These are phyloP conservation scores for Cryptococcus sp. DNA, from an alignment of 1,284 basidiomycete species.

Conservation along the genomic window DNA sequence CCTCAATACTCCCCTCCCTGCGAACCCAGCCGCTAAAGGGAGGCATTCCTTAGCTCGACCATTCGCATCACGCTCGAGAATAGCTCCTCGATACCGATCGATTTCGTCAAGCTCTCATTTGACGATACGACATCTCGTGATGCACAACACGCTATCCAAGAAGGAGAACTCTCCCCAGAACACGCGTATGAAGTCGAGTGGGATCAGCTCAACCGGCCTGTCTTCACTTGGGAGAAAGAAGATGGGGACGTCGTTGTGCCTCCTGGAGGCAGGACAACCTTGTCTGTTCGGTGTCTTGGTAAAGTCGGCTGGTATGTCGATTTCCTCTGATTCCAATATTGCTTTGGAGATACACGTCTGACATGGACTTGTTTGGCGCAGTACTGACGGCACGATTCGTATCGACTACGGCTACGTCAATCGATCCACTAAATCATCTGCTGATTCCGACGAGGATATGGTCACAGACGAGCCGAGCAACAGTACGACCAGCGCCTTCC, in stretches of 20 bases:
- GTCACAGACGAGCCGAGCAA: background rate
- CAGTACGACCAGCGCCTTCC: slow-evolving; percentile 57
- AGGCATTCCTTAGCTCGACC: slow-evolving; percentile 61
- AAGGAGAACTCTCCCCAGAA: slow-evolving; percentile 76
- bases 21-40: background rate
- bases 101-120: slow-evolving; percentile 82
- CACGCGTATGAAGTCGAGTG: slow-evolving; percentile 90
- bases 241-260: slow-evolving; percentile 60
- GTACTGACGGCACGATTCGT: slow-evolving; percentile 73
- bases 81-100: slow-evolving; percentile 73
- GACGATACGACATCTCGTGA: slow-evolving; percentile 82
- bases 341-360: background rate
- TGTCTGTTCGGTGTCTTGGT: slow-evolving; percentile 76
- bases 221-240: slow-evolving; percentile 71
- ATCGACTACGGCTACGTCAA: slow-evolving; percentile 78
- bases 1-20: background rate
- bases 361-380: slow-evolving; percentile 42
- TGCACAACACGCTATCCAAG: slow-evolving; percentile 72
- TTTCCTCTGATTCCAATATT: background rate
- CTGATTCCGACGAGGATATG: slow-evolving; percentile 10
- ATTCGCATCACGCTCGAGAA: slow-evolving; percentile 88
- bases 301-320: slow-evolving; percentile 83
- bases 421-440: slow-evolving; percentile 50
- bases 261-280: slow-evolving; percentile 68
- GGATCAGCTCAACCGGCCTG: slow-evolving; percentile 72